Base-by-base conservation (phyloP, 2,329 filamentous ascomycete species). In the Malbranchea zuffiana region DNA sequence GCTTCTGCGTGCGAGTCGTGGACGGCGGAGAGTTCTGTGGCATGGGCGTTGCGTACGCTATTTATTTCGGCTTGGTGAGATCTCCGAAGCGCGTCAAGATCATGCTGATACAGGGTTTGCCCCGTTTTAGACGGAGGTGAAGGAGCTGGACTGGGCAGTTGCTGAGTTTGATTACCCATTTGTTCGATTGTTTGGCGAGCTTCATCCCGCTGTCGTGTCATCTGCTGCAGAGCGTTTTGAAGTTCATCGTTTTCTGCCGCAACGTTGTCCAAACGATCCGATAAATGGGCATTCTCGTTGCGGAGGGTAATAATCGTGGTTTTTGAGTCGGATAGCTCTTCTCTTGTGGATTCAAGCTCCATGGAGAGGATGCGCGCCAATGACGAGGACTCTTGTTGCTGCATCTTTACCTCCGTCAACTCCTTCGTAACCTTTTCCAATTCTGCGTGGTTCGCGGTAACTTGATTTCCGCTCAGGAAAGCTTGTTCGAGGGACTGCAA, bases 1-100 rank as follows among this genome's bases (percentile, higher is more conserved):
- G 59, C 56, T 39, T 56, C 54, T 13, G 57, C 51, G 35, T 62
- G 57, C 4, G 56, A 59, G 27, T 54, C 43, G 36, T 55, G 58
- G 3, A 63, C 49, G 3, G 55, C 56, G 13, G 58, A 54, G 11
- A 62, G 46, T 20, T 59, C 51, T 0, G 53, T 56, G 17, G 50
- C 50, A 36, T 63, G 60, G 5, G 56, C 49, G n/a, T 52, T 50
- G 43, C 59, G 54, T 5, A 62, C 49, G 35, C 47, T 58, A 31
- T 54, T 47, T 18, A 62, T 47, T 37, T 62, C 55, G 8, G 52
- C 49, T 36, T 57, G 52, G 40, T 61, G 57, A 8, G 50, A 48
- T 33, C 54, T 51, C 37, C 56, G 49, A 2, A 57, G 41, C 5
- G 47, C 45, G n/a, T 38, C 30, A 43, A 43, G 15, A 32, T 50